phyloP scores from a whole-genome alignment of 108 stramenopile species.

The Cyclotella baltica region DNA sequence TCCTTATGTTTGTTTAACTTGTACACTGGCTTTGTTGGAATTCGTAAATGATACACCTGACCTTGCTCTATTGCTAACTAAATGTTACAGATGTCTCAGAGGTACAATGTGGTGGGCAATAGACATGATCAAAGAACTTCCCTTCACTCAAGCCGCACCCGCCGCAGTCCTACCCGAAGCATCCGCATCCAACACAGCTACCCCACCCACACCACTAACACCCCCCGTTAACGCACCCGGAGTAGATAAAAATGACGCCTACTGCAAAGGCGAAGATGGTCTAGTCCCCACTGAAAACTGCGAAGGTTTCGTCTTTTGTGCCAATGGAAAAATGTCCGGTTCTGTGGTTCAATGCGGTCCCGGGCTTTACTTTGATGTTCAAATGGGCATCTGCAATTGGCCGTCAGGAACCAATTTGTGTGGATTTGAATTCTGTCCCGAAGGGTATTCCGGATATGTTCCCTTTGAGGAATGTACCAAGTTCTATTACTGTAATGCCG shows the following conservation, averaged over 20 bases:
- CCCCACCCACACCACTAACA: constrained; percentile 4
- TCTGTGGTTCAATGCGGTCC: constrained; percentile 25
- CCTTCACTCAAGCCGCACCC: constrained; percentile 12
- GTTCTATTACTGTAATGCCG: constrained; percentile 47
- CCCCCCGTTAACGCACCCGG: constrained; percentile 24
- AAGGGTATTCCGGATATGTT: constrained; percentile 26
- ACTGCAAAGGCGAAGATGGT: constrained; percentile 35
- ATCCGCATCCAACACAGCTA: not conserved
- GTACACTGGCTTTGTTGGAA: not conserved
- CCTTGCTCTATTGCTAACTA: no score
- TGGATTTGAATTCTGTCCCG: constrained; percentile 51
- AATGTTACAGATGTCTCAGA: constrained; percentile 39
- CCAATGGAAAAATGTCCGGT: constrained; percentile 33
- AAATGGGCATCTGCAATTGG: constrained; percentile 56
- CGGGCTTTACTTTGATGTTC: constrained; percentile 40
- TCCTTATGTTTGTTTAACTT: not conserved
- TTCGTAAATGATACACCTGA: not conserved
- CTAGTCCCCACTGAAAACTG: constrained; percentile 40
- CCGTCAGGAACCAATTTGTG: constrained; percentile 42
- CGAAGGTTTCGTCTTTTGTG: constrained; percentile 45
- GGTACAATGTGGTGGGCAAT: constrained; percentile 60
- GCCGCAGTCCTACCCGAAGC: not conserved
- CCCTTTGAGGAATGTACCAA: constrained; percentile 49
- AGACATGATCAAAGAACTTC: constrained; percentile 51
- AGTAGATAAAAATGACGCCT: constrained; percentile 28